Evolutionary conservation across 441 rosid genomes (phyloP), one percentile per base, ranked within the genome.

Genomic region (Kokia cookei): DNA sequence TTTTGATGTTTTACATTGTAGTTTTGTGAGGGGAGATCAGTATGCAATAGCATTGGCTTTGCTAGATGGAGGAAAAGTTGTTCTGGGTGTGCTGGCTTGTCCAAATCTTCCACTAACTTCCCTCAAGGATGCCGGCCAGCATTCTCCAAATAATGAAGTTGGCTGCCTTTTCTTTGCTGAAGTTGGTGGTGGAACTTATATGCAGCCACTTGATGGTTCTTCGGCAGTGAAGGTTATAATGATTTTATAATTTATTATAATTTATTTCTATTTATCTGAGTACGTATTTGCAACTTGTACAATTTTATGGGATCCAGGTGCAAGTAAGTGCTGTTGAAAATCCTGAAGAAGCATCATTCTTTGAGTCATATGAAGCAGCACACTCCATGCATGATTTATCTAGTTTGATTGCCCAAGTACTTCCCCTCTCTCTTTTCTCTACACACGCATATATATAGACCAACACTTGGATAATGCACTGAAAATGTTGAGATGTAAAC

Each of bases 21-120:
- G 98, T 82, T 93, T 96, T 82, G 71, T 96, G 57, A 88, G 97
- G 85, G 97, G 98, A 79, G 97, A 84, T 80, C 98, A 96, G 80
- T 96, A 96, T 77, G 99, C 96, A 13, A 88, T 96, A 76, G 99
- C 97, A n/a, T 81, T 96, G 71, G 99, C 90, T 5, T 78, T 96
- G 87, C 89, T 96, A 62, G 99, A 91, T 76, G 86, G 86, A 84
- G 98, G 99, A 59, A 79, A 90, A 86, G 96, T 96, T 40, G 97
- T 93, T 53, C 77, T 93, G 71, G 98, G 99, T 71, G 96, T 85
- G 72, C 80, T 93, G 76, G 97, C 96, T 84, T 93, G 98, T 76
- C 99, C 97, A 0, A 96, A 93, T 84, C 97, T 96, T 84, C 91
- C 91, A 8, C 74, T 88, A 70, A 75, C 81, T 69, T 84, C 93